These are phyloP conservation scores for Closterium sp. DNA, from an alignment of 139 green algal genomes.

Conservation along the genomic window DNA sequence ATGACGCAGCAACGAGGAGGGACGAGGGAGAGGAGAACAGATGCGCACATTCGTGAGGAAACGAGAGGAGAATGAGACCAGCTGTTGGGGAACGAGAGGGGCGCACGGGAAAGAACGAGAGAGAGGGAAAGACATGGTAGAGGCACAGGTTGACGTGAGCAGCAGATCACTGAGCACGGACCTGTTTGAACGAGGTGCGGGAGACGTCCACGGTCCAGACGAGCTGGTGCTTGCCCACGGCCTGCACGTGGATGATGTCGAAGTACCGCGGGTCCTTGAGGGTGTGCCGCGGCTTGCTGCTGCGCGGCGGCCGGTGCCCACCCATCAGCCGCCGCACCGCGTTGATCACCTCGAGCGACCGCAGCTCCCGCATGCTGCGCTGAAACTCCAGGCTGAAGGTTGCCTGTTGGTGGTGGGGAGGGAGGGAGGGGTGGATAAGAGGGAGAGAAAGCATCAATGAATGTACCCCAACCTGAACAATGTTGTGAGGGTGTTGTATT, in stretches of 20 bases:
- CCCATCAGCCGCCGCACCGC: neutral
- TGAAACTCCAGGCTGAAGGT: neutral
- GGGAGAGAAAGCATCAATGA: neutral
- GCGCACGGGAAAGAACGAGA: too few species aligned
- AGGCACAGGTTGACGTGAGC: too few species aligned
- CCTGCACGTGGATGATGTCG: conserved; percentile 9
- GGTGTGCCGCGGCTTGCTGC: neutral
- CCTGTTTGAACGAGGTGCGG: neutral
- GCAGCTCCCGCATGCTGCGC: neutral
- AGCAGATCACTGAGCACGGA: neutral
- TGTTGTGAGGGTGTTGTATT: too few species aligned
- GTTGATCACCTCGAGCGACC: neutral
- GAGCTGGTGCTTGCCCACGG: neutral
- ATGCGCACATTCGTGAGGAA: too few species aligned
- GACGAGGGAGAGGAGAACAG: too few species aligned
- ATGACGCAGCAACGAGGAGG: too few species aligned
- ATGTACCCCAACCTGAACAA: neutral
- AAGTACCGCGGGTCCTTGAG: neutral
- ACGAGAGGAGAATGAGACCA: too few species aligned
- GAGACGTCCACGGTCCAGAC: conserved; percentile 24
- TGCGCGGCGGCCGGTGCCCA: neutral
- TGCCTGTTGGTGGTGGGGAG: neutral
- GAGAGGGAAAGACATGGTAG: too few species aligned
- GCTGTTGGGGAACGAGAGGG: too few species aligned
- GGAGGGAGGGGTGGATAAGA: neutral